These are phyloP conservation scores for Pseudogymnoascus sp. DNA, from an alignment of 2,329 filamentous ascomycete genomes.

Conservation along the genomic window DNA sequence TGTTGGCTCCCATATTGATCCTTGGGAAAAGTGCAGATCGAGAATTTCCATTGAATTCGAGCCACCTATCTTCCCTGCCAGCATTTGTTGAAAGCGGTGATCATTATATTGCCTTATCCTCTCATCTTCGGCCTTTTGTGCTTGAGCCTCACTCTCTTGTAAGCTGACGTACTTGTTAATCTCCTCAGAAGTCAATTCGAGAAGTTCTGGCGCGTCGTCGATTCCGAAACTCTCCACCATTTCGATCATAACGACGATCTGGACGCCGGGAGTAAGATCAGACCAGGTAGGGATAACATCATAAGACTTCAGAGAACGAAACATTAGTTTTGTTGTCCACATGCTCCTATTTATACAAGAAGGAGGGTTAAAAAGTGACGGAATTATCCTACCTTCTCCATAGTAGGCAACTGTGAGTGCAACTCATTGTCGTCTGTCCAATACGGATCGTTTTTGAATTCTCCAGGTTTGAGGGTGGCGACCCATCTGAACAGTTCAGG, in stretches of 20 bases:
- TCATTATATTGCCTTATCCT: not conserved
- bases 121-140: not conserved
- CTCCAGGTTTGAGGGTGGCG: not conserved
- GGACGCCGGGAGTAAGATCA: not conserved
- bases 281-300: not conserved
- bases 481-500: not conserved
- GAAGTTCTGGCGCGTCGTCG: not conserved
- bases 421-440: not conserved
- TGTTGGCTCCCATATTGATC: conserved; percentile 1
- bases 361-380: not conserved
- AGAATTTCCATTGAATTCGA: not conserved
- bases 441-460: not conserved
- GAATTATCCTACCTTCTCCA: not conserved
- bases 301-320: not conserved
- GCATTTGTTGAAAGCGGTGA: not conserved
- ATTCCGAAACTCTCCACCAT: not conserved
- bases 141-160: not conserved
- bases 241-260: not conserved
- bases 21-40: not conserved
- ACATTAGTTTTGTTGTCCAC: not conserved
- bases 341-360: not conserved
- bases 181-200: not conserved
- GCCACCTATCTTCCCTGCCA: not conserved
- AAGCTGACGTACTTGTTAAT: not conserved
- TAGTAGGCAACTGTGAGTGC: not conserved